These are phyloP conservation scores for Limnomonas spitsbergensis DNA, from an alignment of 139 green algal genomes.

Conservation along the genomic window DNA sequence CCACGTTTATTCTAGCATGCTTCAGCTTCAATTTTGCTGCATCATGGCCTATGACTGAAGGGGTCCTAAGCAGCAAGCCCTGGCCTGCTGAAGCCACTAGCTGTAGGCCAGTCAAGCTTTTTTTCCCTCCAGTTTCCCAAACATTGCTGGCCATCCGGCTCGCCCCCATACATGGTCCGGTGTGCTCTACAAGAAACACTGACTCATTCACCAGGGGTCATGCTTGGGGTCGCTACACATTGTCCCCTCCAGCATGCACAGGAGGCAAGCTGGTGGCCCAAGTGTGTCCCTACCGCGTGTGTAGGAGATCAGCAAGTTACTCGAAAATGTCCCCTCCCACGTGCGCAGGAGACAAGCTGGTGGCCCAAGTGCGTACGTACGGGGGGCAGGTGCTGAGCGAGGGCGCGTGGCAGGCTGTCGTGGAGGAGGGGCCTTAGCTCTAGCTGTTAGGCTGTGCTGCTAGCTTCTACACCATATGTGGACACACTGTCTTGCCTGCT, in stretches of 20 bases:
- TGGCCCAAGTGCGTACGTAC: not conserved
- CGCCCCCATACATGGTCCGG: not conserved
- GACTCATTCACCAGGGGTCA: not conserved
- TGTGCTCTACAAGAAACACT: not conserved
- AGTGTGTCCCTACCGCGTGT: not conserved
- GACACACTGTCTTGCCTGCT: too few relatives aligned
- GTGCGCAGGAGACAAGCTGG: not conserved
- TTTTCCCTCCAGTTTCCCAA: too few relatives aligned
- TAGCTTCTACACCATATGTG: too few relatives aligned
- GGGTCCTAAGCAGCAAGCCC: too few relatives aligned
- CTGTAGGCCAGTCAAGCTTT: too few relatives aligned
- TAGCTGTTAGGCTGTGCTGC: too few relatives aligned
- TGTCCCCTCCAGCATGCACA: not conserved
- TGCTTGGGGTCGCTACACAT: not conserved
- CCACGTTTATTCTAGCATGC: too few relatives aligned
- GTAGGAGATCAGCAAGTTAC: not conserved
- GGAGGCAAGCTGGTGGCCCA: not conserved
- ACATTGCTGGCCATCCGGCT: too few relatives aligned
- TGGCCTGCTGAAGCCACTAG: too few relatives aligned
- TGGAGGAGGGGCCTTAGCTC: too few relatives aligned
- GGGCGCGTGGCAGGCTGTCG: not conserved
- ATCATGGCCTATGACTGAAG: too few relatives aligned
- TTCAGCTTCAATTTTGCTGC: too few relatives aligned
- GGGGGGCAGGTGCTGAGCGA: not conserved
- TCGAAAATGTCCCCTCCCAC: not conserved